Evolutionary conservation across 2,329 filamentous ascomycete genomes (phyloP).

Genomic region (Gaeumannomyces sp.): DNA sequence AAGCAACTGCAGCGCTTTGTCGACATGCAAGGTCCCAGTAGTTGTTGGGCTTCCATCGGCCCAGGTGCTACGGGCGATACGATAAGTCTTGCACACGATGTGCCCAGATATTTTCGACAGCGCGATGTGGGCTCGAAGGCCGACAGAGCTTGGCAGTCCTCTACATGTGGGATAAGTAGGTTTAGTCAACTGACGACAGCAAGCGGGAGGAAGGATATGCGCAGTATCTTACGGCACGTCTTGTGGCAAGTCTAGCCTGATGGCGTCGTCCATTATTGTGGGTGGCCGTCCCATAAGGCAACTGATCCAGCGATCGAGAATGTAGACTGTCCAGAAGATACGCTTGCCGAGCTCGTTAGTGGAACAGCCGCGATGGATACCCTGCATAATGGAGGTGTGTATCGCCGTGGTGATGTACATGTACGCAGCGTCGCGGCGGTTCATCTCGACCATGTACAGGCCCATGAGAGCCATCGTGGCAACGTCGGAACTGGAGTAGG

Average conservation of each 20-base stretch:
- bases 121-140: conserved; percentile 39
- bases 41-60: conserved; percentile 15
- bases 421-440: conserved; percentile 42
- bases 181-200: conserved; percentile 10
- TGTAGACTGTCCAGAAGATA: conserved; percentile 46
- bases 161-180: conserved; percentile 19
- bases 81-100: conserved; percentile 41
- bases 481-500: conserved; percentile 36
- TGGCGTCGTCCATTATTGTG: conserved; percentile 39
- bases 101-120: conserved; percentile 41
- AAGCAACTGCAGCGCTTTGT: conserved; percentile 35
- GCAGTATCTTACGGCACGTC: conserved; percentile 31
- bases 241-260: conserved; percentile 34
- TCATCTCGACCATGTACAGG: conserved; percentile 40
- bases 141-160: conserved; percentile 35
- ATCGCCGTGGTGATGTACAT: conserved; percentile 41
- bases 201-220: too few relatives aligned
- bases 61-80: conserved; percentile 25
- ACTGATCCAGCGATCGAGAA: conserved; percentile 41
- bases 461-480: conserved; percentile 40
- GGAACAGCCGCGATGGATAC: conserved; percentile 36
- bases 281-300: conserved; percentile 44
- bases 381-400: conserved; percentile 41
- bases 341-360: conserved; percentile 38
- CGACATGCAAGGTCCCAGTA: conserved; percentile 27